phyloP scores from a whole-genome alignment of 306 rosid species.

The Vicia sativa region DNA sequence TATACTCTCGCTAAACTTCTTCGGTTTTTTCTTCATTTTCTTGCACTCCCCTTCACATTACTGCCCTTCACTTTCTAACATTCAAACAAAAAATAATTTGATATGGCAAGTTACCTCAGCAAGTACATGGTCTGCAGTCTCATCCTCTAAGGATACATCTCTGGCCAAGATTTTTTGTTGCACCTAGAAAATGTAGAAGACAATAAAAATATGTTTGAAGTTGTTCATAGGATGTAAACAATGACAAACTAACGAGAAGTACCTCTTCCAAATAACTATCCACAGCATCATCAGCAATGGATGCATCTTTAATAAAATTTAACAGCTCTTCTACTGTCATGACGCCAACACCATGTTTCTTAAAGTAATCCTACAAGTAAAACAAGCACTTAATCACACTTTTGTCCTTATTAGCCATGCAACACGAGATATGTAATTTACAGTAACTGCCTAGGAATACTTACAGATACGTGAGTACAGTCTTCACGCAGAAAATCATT shows the following conservation, averaged over 20 bases:
- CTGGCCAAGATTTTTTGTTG: slow-evolving; percentile 63
- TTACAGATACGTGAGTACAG: slow-evolving; percentile 75
- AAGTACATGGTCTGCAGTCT: slow-evolving; percentile 79
- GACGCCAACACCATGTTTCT: slow-evolving; percentile 88
- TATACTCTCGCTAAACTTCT: background rate
- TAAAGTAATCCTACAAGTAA: slow-evolving; percentile 75
- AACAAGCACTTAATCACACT: slow-evolving; percentile 27
- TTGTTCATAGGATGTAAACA: slow-evolving; percentile 27
- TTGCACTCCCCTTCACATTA: background rate
- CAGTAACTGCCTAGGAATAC: slow-evolving; percentile 18
- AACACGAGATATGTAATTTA: slow-evolving; percentile 8
- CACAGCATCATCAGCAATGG: slow-evolving; percentile 72
- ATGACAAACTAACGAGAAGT: background rate
- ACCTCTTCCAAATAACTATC: slow-evolving; percentile 88
- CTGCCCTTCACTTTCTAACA: too few relatives aligned
- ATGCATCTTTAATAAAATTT: slow-evolving; percentile 86
- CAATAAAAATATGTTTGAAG: slow-evolving; percentile 15
- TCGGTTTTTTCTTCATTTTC: background rate
- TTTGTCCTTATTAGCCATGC: background rate
- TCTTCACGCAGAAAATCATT: slow-evolving; percentile 84
- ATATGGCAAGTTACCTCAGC: slow-evolving; percentile 57
- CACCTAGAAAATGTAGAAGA: slow-evolving; percentile 47
- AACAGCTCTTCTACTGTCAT: slow-evolving; percentile 82
- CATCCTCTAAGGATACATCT: slow-evolving; percentile 73
- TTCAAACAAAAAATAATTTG: slow-evolving; percentile 22